phyloP scores from a whole-genome alignment of 257 asterid genomes.

The Handroanthus guayacan region DNA sequence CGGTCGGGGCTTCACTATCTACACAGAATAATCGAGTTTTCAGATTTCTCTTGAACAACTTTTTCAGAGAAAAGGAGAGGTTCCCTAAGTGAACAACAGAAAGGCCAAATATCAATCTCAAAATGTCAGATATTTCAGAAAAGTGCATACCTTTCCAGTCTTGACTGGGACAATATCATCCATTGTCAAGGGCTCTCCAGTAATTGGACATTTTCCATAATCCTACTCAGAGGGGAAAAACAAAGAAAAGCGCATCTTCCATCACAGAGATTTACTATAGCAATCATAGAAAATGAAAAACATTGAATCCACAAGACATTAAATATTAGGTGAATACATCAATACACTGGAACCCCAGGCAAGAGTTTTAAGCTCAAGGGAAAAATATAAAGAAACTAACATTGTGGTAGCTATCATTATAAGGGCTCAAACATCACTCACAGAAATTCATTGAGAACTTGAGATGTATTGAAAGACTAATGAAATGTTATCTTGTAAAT shows the following conservation, averaged over 20 bases:
- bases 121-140: neutral
- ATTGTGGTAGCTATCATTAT: neutral
- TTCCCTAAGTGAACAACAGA: conserved; percentile 7
- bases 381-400: neutral
- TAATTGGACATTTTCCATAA: conserved; percentile 95
- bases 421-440: conserved; percentile 1
- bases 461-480: neutral
- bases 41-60: conserved; percentile 20
- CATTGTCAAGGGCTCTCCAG: conserved; percentile 84
- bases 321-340: neutral
- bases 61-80: conserved; percentile 3
- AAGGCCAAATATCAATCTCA: neutral
- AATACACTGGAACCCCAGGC: neutral
- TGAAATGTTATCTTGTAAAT: neutral
- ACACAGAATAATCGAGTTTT: conserved; percentile 43
- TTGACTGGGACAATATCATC: conserved; percentile 85
- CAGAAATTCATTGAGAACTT: conserved; percentile 3
- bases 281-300: conserved; percentile 1
- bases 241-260: conserved; percentile 22
- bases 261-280: conserved; percentile 10
- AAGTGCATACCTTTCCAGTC: conserved; percentile 76
- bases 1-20: conserved; percentile 95
- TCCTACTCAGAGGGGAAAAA: conserved; percentile 56
- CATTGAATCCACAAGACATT: neutral
- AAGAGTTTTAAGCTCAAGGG: neutral